These are phyloP conservation scores for Colletotrichum acutatum DNA, from an alignment of 2,329 filamentous ascomycete genomes.

Conservation along the genomic window DNA sequence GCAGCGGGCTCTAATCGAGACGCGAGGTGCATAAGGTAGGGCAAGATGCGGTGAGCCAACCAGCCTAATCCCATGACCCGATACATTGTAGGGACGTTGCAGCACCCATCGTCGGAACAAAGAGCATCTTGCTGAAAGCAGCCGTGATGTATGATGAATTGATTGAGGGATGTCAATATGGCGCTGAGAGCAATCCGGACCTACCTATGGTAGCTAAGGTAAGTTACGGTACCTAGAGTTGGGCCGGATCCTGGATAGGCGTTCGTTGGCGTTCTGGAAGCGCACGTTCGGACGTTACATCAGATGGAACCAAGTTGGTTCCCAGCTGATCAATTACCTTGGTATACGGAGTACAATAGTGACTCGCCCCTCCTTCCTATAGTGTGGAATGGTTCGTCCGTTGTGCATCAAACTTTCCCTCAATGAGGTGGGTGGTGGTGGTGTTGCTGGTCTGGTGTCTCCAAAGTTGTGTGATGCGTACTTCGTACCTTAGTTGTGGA, in stretches of 20 bases:
- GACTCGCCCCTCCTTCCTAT: not conserved
- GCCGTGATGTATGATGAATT: not conserved
- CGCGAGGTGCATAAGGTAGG: not conserved
- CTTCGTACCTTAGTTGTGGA: too few species aligned
- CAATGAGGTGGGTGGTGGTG: not conserved
- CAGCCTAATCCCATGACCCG: not conserved
- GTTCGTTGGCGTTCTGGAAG: not conserved
- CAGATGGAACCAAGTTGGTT: not conserved
- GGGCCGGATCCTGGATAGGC: not conserved
- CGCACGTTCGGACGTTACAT: slow-evolving; percentile 5
- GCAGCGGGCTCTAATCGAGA: slow-evolving; percentile 13
- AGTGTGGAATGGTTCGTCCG: not conserved
- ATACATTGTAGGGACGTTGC: not conserved
- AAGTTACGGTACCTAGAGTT: not conserved
- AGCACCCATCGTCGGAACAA: not conserved
- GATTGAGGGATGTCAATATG: not conserved
- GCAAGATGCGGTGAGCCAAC: slow-evolving; percentile 24
- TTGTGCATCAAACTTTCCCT: not conserved
- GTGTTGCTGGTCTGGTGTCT: not conserved
- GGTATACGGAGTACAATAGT: too few species aligned
- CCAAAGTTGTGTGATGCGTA: not conserved
- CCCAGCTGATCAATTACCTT: not conserved
- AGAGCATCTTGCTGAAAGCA: not conserved
- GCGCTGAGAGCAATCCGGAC: too few species aligned
- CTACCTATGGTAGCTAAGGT: not conserved